A percentile compares a stretch with the other conserved stretches of the same genome.
Conservation (phyloP, 192 early-diverging fungal species). For the Coemansia sp. region DNA sequence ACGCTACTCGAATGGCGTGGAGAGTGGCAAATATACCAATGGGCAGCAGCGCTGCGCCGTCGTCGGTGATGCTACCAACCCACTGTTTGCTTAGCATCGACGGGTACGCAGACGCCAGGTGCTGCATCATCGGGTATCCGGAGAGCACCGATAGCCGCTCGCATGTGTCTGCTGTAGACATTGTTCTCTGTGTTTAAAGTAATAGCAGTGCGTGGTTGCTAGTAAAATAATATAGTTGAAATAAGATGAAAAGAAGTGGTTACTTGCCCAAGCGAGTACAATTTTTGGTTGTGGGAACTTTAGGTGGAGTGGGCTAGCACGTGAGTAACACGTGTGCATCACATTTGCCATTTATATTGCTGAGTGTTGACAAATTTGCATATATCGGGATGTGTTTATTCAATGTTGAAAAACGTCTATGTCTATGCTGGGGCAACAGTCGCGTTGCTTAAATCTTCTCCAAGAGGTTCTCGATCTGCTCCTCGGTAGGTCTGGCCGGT, state of each 20-base stretch:
- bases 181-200: not conserved
- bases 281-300: not conserved
- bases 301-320: not conserved
- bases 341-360: not conserved
- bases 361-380: not conserved
- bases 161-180: not conserved
- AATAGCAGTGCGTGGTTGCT: too few species aligned
- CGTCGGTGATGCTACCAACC: constrained; percentile 11
- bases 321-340: not conserved
- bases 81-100: constrained; percentile 31
- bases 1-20: constrained; percentile 54
- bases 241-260: not conserved
- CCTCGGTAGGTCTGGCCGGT: constrained; percentile 11
- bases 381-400: too few species aligned
- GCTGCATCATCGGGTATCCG: constrained; percentile 23
- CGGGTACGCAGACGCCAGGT: constrained; percentile 34
- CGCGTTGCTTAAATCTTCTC: constrained; percentile 5
- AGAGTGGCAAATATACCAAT: constrained; percentile 56
- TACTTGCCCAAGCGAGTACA: not conserved
- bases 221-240: not conserved
- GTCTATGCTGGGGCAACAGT: not conserved
- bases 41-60: constrained; percentile 29
- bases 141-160: constrained; percentile 7
- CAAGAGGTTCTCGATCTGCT: constrained; percentile 14
- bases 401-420: not conserved